Conservation (phyloP, 2,329 filamentous ascomycete genomes). For the Sporothrix phasma region DNA sequence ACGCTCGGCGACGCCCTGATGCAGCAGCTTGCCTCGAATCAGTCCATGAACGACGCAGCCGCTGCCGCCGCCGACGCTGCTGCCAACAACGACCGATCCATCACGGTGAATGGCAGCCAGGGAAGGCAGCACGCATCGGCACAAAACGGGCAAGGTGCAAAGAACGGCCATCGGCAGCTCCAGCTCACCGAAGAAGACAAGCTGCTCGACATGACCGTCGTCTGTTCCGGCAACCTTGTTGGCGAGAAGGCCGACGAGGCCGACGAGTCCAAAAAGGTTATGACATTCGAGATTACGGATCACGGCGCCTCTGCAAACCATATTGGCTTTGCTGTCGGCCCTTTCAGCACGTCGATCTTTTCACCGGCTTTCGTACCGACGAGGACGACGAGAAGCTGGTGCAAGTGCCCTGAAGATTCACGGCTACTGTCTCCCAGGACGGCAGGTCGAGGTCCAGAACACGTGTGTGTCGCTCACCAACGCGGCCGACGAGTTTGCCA, state of each 20-base stretch:
- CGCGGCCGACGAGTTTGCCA: conserved; percentile 83
- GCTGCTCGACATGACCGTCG: conserved; percentile 74
- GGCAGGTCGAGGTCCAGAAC: conserved; percentile 72
- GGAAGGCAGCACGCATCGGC: conserved; percentile 26
- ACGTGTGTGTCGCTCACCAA: conserved; percentile 76
- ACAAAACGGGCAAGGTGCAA: conserved; percentile 8
- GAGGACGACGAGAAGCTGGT: conserved; percentile 84
- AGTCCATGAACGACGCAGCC: conserved; percentile 19
- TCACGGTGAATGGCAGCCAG: conserved; percentile 15
- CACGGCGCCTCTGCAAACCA: conserved; percentile 71
- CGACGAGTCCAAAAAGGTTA: conserved; percentile 75
- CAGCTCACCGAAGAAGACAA: conserved; percentile 66
- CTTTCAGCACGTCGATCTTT: conserved; percentile 84
- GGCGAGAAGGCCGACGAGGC: conserved; percentile 70
- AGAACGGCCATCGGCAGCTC: conserved; percentile 24
- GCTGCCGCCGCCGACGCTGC: not conserved
- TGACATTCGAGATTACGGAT: conserved; percentile 60
- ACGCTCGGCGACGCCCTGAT: conserved; percentile 71
- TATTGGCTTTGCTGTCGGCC: conserved; percentile 86
- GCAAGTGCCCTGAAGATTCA: conserved; percentile 81
- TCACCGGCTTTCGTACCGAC: conserved; percentile 74
- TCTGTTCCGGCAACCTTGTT: conserved; percentile 81
- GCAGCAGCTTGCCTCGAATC: conserved; percentile 36
- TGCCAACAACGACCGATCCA: conserved; percentile 19
- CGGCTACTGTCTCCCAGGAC: conserved; percentile 80